Evolutionary conservation across 345 rosid genomes (phyloP).

Genomic region (Citrus hindsii): DNA sequence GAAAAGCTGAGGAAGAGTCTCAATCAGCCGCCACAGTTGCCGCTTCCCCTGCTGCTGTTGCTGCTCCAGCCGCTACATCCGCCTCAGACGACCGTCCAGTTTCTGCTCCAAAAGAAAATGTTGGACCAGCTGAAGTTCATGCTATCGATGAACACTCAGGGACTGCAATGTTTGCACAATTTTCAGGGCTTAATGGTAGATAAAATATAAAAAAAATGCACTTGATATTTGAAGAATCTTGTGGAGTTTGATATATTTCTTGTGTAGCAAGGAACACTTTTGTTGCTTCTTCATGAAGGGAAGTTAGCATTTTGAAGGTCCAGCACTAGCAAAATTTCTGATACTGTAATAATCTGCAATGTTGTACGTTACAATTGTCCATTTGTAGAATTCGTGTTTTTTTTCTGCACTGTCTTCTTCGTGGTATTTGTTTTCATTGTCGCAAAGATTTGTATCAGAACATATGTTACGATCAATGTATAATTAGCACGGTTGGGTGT

Average conservation of each 20-base stretch:
- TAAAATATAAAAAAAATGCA: background rate
- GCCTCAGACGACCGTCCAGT: slow-evolving; percentile 19
- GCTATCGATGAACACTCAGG: slow-evolving; percentile 56
- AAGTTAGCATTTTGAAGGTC: background rate
- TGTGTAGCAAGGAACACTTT: background rate
- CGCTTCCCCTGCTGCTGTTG: slow-evolving; percentile 16
- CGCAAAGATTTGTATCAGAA: background rate
- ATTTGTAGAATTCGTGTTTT: background rate
- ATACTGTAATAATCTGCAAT: background rate
- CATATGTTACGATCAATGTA: background rate
- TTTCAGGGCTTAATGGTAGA: slow-evolving; percentile 60
- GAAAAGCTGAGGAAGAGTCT: slow-evolving; percentile 49
- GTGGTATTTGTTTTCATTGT: background rate
- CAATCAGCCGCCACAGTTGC: slow-evolving; percentile 14
- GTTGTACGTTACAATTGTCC: background rate
- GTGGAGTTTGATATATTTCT: background rate
- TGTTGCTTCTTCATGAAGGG: background rate
- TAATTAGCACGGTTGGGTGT: too few species aligned
- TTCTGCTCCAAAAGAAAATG: slow-evolving; percentile 37
- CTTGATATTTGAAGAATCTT: background rate
- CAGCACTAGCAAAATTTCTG: background rate
- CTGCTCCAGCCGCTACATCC: slow-evolving; percentile 24
- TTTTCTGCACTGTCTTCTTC: background rate
- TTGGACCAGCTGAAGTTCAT: slow-evolving; percentile 35
- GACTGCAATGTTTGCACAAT: slow-evolving; percentile 64